Evolutionary conservation across 192 early-diverging fungal genomes (phyloP), one percentile per base, ranked within the genome.

Genomic region (Pilobolus umbonatus): DNA sequence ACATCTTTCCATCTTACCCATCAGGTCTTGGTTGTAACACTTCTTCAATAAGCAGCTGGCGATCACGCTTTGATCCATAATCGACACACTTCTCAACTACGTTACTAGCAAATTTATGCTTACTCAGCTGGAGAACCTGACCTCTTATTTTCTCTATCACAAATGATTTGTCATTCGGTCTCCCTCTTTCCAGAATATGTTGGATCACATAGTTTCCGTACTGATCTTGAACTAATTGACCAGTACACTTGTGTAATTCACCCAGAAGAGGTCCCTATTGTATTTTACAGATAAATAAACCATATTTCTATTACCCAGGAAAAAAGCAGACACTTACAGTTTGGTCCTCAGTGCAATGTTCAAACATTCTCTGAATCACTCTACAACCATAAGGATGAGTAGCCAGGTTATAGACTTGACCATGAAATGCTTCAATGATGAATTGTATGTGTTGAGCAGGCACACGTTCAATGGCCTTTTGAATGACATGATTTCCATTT

Each of bases 121-220:
- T 96, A 74, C 87, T 90, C 75, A 99, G 79, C 47, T 85, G 79
- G 46, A 99, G 72, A 9, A 96, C 90, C 40, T 96, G 88, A 2
- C 96, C 96, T 22, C 86, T 83, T 36, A 98, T 88, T 65, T 96
- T 94, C 28, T 80, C 78, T 39, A 95, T 87, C 5, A 98, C 88
- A 40, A 92, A 69, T 8, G 80, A 75, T 70, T 96, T 95, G 75
- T 98, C 96, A 3, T 76, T 78, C 6, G 87, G 84, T 60, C 89
- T 88, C 40, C 96, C 95, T 43, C 86, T 88, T 67, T 98, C 96
- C 21, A 98, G 85, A 24, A 98, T 90, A 61, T 99, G 96, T 72
- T 99, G 96, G 56, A 99, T 96, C 6, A 98, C 96, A 75, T 99
- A 99, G 76, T 99, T 99, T 53, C 96, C 96, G 60, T 99, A 99